Percentiles rank a stretch among this genome's conserved stretches.
phyloP scores from a whole-genome alignment of 148 eudicot genomes.

The Dysphania ambrosioides region DNA sequence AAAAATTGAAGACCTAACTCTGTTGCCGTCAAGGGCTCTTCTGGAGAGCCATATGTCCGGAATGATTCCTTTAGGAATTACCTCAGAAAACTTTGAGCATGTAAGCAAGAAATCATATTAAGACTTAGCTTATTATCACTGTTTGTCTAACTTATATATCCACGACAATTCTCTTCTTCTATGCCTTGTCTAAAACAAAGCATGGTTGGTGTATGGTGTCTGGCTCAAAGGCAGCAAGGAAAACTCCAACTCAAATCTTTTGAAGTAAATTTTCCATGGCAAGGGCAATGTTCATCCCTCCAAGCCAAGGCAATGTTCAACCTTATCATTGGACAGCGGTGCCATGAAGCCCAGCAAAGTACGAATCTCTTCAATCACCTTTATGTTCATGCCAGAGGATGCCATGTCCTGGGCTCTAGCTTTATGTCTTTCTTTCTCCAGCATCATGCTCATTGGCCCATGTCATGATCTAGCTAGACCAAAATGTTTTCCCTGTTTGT shows the following conservation, averaged over 20 bases:
- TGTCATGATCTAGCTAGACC: constrained; percentile 33
- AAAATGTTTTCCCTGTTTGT: constrained; percentile 27
- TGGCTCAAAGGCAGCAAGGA: constrained; percentile 31
- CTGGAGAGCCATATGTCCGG: neutral
- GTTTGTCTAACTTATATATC: too few species aligned
- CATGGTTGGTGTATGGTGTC: constrained; percentile 30
- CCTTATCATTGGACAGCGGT: constrained; percentile 16
- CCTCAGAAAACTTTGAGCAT: constrained; percentile 10
- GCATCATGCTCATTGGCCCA: neutral
- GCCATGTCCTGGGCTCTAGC: constrained; percentile 32
- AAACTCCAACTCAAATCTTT: constrained; percentile 23
- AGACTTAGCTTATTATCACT: too few species aligned
- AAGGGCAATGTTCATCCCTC: constrained; percentile 28
- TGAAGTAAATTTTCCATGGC: constrained; percentile 31
- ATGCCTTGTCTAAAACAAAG: constrained; percentile 10
- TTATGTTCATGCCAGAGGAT: constrained; percentile 27
- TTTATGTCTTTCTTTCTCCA: neutral
- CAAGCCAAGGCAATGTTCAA: constrained; percentile 29
- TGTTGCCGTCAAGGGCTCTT: neutral
- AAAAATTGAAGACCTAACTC: constrained; percentile 20
- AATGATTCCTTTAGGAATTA: constrained; percentile 6
- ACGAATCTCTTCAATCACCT: constrained; percentile 8
- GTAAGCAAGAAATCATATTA: constrained; percentile 20
- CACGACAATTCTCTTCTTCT: constrained; percentile 9
- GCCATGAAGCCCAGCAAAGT: constrained; percentile 32